Base-by-base conservation (phyloP, 169 alveolate genomes). In the Cyclospora cayetanensis region DNA sequence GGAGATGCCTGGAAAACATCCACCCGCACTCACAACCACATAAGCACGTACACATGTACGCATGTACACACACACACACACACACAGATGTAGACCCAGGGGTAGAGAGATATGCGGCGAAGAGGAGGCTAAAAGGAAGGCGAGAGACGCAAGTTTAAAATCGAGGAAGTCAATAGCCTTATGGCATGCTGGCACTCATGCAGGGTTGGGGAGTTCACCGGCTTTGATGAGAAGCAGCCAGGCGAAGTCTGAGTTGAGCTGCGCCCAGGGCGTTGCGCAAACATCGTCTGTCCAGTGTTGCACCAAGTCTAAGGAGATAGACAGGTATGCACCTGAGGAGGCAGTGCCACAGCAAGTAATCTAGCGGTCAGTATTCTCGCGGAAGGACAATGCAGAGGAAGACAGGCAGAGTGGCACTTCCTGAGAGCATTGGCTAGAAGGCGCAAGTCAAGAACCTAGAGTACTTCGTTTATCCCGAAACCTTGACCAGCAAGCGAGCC, bases 201-300 rank as follows among this genome's bases (percentile, higher is more conserved):
- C 60, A 11, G 60, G 18, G 60, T 15, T 7, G 9, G n/a, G 37
- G n/a, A 18, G 31, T 65, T 74, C 42, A 74, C 86, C 18, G 2
- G 43, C 86, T 11, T 42, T 25, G 66, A 74, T 20, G 27, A 74
- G 65, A 25, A 74, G 65, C 5, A 74, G 65, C 86, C 86, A 74
- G 12, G 86, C 86, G 39, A 55, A 74, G 60, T 55, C 66, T 5
- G 66, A 55, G 35, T 74, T 65, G 66, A 74, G 37, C 65, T 74
- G 86, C 18, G 86, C 86, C 29, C 42, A 65, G 22, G 66, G 86
- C 35, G 86, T 65, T 20, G 42, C 65, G 3, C 66, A 65, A 27
- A 55, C 66, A n/a, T 74, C 86, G 65, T 74, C 86, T 1, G 86
- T 74, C 86, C 86, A 74, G 65, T 74, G 86, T 37, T 74, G 86